phyloP scores from a whole-genome alignment of 2,329 filamentous ascomycete species.

The Alternaria sp. region DNA sequence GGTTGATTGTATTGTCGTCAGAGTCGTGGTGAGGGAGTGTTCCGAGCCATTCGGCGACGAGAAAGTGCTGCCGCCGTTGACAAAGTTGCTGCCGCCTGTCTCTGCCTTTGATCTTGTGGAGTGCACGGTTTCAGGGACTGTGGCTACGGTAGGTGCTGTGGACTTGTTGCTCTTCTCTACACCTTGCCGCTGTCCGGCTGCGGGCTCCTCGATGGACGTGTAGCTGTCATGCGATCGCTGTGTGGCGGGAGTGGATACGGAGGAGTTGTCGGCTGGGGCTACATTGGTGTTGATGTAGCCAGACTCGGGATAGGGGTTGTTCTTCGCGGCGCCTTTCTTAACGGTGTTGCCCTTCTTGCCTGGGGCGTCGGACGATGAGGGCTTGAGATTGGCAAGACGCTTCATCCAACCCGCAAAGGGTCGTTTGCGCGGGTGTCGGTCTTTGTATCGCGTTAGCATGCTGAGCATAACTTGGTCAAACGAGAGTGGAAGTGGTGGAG shows the following conservation, averaged over 20 bases:
- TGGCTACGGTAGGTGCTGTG: conserved; percentile 81
- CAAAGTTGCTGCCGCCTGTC: conserved; percentile 69
- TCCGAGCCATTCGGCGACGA: conserved; percentile 84
- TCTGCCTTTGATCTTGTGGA: conserved; percentile 85
- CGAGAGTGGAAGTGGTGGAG: conserved; percentile 7
- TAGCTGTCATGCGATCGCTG: conserved; percentile 57
- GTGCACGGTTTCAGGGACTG: conserved; percentile 76
- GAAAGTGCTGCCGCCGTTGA: conserved; percentile 77
- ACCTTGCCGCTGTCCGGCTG: conserved; percentile 58
- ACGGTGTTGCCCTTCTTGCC: conserved; percentile 51
- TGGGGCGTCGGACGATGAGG: conserved; percentile 68
- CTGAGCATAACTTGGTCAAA: conserved; percentile 6
- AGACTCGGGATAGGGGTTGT: conserved; percentile 92
- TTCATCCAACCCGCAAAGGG: conserved; percentile 96
- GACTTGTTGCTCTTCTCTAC: conserved; percentile 74
- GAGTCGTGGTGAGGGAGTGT: conserved; percentile 80
- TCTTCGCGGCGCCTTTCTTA: conserved; percentile 73
- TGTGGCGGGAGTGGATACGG: conserved; percentile 59
- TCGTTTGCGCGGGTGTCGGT: conserved; percentile 76
- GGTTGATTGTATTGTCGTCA: conserved; percentile 84
- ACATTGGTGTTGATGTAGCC: conserved; percentile 64
- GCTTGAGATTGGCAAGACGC: conserved; percentile 88
- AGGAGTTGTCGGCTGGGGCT: conserved; percentile 50
- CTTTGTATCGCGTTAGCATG: conserved; percentile 57
- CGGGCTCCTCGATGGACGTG: conserved; percentile 66